These are phyloP conservation scores for Pleurotus sapidus DNA, from an alignment of 768 basidiomycete species.

Conservation along the genomic window DNA sequence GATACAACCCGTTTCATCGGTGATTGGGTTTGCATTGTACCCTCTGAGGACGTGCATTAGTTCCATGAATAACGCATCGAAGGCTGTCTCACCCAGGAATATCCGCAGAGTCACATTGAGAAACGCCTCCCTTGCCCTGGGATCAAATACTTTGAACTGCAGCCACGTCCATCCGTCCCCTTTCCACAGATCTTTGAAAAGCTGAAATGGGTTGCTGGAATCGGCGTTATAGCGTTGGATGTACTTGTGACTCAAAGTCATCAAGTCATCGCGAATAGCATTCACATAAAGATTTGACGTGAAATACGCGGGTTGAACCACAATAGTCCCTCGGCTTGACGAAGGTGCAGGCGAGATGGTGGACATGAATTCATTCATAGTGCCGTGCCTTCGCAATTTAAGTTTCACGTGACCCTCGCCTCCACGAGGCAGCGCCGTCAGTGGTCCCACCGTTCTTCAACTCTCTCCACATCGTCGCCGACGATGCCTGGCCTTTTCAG, in stretches of 20 bases:
- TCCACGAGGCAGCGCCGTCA: background rate
- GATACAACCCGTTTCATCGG: slow-evolving; percentile 57
- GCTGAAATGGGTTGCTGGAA: slow-evolving; percentile 49
- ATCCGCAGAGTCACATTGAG: slow-evolving; percentile 56
- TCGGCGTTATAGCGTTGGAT: slow-evolving; percentile 40
- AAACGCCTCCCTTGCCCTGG: slow-evolving; percentile 61
- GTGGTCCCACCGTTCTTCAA: slow-evolving; percentile 4
- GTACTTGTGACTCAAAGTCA: slow-evolving; percentile 48
- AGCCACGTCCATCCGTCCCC: slow-evolving; percentile 71
- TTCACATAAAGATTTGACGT: slow-evolving; percentile 73
- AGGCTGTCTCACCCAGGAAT: slow-evolving; percentile 48
- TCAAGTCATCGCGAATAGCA: slow-evolving; percentile 63
- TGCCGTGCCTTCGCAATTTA: background rate
- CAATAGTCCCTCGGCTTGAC: slow-evolving; percentile 53
- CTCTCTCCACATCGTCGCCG: slow-evolving; percentile 8
- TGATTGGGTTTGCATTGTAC: slow-evolving; percentile 42
- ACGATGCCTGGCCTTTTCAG: slow-evolving; percentile 48
- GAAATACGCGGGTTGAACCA: slow-evolving; percentile 74
- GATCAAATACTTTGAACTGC: slow-evolving; percentile 73
- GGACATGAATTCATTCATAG: slow-evolving; percentile 26
- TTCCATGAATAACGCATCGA: background rate
- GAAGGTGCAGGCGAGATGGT: slow-evolving; percentile 56
- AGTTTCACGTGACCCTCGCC: background rate
- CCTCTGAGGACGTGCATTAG: slow-evolving; percentile 39
- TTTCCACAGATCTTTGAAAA: slow-evolving; percentile 73